A percentile compares a stretch with the other conserved stretches of the same genome.
Conservation (phyloP, 306 rosid species). For the Betula pendula region DNA sequence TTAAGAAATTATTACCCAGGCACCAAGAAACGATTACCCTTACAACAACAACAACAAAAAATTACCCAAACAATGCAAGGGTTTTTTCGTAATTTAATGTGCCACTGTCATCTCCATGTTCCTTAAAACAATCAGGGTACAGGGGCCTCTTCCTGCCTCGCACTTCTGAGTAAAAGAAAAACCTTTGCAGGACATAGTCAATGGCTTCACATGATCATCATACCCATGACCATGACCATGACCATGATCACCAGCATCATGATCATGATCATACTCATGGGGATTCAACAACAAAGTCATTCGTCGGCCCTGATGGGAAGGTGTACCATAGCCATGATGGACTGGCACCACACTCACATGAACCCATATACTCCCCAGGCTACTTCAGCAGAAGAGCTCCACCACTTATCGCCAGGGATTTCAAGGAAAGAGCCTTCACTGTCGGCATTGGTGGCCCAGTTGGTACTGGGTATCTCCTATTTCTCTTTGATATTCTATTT, state of each 20-base stretch:
- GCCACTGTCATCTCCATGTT: too few relatives aligned
- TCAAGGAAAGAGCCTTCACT: constrained; percentile 88
- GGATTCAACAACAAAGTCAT: constrained; percentile 43
- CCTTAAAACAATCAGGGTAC: too few relatives aligned
- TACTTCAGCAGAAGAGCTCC: constrained; percentile 89
- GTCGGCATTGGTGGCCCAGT: constrained; percentile 97
- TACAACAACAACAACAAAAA: too few relatives aligned
- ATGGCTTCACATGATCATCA: constrained; percentile 56
- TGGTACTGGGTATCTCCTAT: constrained; percentile 70
- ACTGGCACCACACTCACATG: constrained; percentile 95
- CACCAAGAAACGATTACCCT: too few relatives aligned
- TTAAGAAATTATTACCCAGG: too few relatives aligned
- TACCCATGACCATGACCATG: constrained; percentile 8
- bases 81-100: neutral
- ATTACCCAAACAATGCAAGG: neutral
- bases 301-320: constrained; percentile 77
- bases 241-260: constrained; percentile 23
- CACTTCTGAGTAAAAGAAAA: neutral
- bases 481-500: neutral
- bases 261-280: constrained; percentile 32
- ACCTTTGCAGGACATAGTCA: neutral
- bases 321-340: constrained; percentile 95
- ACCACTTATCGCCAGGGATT: constrained; percentile 59
- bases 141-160: too few relatives aligned
- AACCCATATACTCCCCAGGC: constrained; percentile 91